These are phyloP conservation scores for Metschnikowia dekortorum DNA, from an alignment of 805 yeast species.

Conservation along the genomic window DNA sequence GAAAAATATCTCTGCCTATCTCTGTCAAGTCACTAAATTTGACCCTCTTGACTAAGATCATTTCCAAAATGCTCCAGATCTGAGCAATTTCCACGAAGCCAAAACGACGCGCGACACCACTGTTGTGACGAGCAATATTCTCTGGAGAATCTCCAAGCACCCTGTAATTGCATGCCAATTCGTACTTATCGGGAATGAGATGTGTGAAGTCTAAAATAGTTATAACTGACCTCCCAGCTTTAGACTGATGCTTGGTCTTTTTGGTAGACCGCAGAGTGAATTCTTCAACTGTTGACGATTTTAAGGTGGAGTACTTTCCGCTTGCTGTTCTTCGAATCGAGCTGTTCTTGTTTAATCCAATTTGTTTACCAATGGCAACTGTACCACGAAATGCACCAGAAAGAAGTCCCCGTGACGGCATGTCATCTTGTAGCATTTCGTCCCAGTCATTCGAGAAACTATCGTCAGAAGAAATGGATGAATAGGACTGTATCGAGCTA, in stretches of 20 bases:
- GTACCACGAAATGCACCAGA: slow-evolving; percentile 48
- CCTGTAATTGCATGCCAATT: slow-evolving; percentile 63
- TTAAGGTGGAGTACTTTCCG: slow-evolving; percentile 33
- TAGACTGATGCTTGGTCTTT: slow-evolving; percentile 18
- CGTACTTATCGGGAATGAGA: slow-evolving; percentile 70
- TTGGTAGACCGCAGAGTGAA: slow-evolving; percentile 19
- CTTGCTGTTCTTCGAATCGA: slow-evolving; percentile 35
- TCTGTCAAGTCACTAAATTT: slow-evolving; percentile 8
- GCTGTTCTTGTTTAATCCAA: slow-evolving; percentile 19
- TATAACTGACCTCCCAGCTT: slow-evolving; percentile 49
- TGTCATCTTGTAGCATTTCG: slow-evolving; percentile 55
- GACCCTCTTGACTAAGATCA: slow-evolving; percentile 38
- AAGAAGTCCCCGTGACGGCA: slow-evolving; percentile 45
- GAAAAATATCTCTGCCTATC: slow-evolving; percentile 5
- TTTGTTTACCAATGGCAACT: slow-evolving; percentile 36
- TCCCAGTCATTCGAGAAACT: slow-evolving; percentile 69
- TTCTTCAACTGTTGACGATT: slow-evolving; percentile 38
- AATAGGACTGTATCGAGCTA: slow-evolving; percentile 13
- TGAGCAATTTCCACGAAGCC: slow-evolving; percentile 63
- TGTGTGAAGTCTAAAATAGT: slow-evolving; percentile 60
- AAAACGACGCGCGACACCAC: slow-evolving; percentile 60
- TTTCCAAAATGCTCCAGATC: slow-evolving; percentile 65
- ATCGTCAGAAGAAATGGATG: slow-evolving; percentile 42
- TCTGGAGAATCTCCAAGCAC: slow-evolving; percentile 62
- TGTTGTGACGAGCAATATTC: slow-evolving; percentile 63